Evolutionary conservation across 164 flowering plant genomes (phyloP).

Genomic region (Magnolia kwangsiensis): DNA sequence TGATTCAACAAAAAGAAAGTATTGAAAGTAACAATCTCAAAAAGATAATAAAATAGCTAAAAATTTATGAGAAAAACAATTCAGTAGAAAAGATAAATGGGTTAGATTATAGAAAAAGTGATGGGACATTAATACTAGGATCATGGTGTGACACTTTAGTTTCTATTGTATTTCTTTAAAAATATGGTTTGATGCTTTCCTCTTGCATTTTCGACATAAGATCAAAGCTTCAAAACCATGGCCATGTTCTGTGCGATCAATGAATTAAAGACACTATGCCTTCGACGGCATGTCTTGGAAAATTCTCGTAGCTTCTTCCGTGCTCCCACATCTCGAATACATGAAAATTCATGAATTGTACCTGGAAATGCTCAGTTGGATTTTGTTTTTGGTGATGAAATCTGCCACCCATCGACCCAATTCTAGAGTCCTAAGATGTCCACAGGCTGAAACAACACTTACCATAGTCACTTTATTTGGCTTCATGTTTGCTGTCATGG

Average conservation of each 20-base stretch:
- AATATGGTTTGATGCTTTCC: conserved; percentile 30
- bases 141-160: no score
- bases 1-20: no score
- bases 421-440: conserved; percentile 64
- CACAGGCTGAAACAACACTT: conserved; percentile 73
- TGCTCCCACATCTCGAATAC: conserved; percentile 77
- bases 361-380: conserved; percentile 44
- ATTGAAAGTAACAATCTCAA: no score
- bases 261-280: conserved; percentile 66
- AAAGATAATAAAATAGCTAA: no score
- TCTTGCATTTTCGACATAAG: conserved; percentile 42
- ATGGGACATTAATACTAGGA: no score
- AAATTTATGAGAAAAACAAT: no score
- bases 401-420: conserved; percentile 46
- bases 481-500: conserved; percentile 10
- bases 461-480: conserved; percentile 78
- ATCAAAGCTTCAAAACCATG: conserved; percentile 42
- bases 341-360: conserved; percentile 60
- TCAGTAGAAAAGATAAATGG: no score
- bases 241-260: conserved; percentile 63
- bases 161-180: no score
- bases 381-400: conserved; percentile 25
- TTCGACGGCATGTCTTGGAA: conserved; percentile 44
- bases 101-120: no score
- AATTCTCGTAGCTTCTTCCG: conserved; percentile 43